Evolutionary conservation across 768 basidiomycete species (phyloP), one percentile per base, ranked within the genome.

Genomic region (Asterophora parasitica): DNA sequence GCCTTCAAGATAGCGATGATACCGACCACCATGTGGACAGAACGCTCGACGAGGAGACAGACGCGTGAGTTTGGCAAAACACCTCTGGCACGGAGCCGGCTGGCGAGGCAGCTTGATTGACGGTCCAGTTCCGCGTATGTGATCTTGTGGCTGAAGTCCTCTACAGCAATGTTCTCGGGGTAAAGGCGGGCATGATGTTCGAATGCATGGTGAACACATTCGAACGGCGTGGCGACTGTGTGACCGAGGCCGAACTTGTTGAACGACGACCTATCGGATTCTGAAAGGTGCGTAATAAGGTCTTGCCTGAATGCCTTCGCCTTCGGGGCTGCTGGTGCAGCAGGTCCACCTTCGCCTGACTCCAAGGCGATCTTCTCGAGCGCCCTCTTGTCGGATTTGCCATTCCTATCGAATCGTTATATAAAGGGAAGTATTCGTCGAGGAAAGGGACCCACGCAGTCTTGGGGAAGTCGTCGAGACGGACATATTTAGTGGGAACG

Each of bases 131-230:
- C 72, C 12, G 60, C 62, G 53, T 76, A 81, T 7, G 77, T 76
- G 49, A 81, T 77, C 16, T 59, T 63, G 26, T 72, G 56, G 16
- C 65, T 66, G 40, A 74, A 69, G 52, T 80, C 72, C 58, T 79
- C 74, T 12, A 77, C 75, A 16, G 79, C 79, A 34, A 75, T 60
- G 8, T 63, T 61, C 30, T 72, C 58, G 3, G 78, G 75, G 34
- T 67, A 61, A 9, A 50, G 46, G 30, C 55, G 56, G 16, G 72
- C 76, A 49, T 76, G 68, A 48, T 63, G 62, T 43, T 72, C 71
- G 58, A 82, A 80, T 10, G 80, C 79, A 45, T 78, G 74, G 53
- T 81, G 78, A 17, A 81, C 66, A 53, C 73, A 76, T 48, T 63
- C 61, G 61, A 77, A 80, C 7, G 76, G 70, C n/a, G 65, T 54